Evolutionary conservation across 177 flowering plant species (phyloP).

Genomic region (Vitis hybrid): DNA sequence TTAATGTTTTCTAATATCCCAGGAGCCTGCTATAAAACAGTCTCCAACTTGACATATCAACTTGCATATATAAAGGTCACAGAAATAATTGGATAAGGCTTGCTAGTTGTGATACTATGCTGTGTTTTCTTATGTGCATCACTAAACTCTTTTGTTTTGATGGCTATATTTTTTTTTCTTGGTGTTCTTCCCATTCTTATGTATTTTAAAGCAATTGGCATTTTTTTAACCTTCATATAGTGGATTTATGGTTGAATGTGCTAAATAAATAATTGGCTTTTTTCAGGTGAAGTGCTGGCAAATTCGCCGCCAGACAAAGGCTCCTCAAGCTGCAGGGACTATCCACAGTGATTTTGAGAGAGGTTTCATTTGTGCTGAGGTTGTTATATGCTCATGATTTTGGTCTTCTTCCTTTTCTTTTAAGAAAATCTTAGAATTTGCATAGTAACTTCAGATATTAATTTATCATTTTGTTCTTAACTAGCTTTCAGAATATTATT

Average conservation of each 20-base stretch:
- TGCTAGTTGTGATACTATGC: no score
- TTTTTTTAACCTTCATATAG: background rate
- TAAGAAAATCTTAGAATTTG: no score
- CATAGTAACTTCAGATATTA: no score
- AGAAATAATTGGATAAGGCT: no score
- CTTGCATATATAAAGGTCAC: no score
- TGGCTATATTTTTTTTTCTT: background rate
- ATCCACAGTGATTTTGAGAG: constrained; percentile 97
- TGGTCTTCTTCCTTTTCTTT: no score
- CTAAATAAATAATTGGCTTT: background rate
- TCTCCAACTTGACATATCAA: no score
- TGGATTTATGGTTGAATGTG: background rate
- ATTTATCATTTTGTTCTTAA: no score
- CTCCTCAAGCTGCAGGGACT: constrained; percentile 99
- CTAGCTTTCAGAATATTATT: no score
- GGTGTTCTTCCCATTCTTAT: background rate
- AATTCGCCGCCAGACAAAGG: constrained; percentile 87
- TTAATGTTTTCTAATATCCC: no score
- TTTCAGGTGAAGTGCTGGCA: constrained; percentile 98
- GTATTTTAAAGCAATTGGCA: background rate
- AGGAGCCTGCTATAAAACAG: no score
- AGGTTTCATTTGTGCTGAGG: constrained; percentile 99
- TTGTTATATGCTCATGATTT: constrained; percentile 23
- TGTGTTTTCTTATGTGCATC: background rate
- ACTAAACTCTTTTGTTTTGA: background rate